These are phyloP conservation scores for Populus pruinosa DNA, from an alignment of 345 rosid species.

Conservation along the genomic window DNA sequence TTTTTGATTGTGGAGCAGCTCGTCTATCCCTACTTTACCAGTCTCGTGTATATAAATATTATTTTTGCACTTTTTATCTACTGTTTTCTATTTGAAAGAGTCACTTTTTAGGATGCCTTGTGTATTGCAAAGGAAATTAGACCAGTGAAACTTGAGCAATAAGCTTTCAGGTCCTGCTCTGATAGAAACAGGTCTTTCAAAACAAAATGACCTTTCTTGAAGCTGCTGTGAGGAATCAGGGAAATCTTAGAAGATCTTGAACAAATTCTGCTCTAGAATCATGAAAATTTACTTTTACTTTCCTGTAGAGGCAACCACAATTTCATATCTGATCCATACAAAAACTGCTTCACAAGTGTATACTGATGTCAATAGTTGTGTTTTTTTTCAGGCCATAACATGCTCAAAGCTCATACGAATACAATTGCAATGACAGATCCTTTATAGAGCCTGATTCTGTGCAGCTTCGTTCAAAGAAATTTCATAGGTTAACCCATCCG, in stretches of 20 bases:
- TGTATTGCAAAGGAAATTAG: slow-evolving; percentile 5
- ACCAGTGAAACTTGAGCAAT: neutral
- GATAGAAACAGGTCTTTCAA: neutral
- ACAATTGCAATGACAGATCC: neutral
- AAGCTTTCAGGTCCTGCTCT: neutral
- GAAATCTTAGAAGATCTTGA: neutral
- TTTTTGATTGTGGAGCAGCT: neutral
- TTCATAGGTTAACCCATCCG: neutral
- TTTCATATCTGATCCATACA: too few species aligned
- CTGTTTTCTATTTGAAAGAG: neutral
- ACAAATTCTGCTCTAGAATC: too few species aligned
- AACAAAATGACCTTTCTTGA: neutral
- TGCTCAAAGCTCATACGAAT: too few species aligned
- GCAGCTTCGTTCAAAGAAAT: neutral
- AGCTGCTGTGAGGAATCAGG: neutral
- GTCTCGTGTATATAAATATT: neutral
- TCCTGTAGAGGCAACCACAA: too few species aligned
- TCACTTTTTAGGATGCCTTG: neutral
- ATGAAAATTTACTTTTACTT: too few species aligned
- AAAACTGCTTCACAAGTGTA: too few species aligned
- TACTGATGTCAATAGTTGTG: too few species aligned
- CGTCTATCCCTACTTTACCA: neutral
- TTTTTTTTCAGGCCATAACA: too few species aligned
- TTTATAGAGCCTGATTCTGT: neutral
- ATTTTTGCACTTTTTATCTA: neutral